phyloP scores from a whole-genome alignment of 768 basidiomycete species.

The Agaricus blazei region DNA sequence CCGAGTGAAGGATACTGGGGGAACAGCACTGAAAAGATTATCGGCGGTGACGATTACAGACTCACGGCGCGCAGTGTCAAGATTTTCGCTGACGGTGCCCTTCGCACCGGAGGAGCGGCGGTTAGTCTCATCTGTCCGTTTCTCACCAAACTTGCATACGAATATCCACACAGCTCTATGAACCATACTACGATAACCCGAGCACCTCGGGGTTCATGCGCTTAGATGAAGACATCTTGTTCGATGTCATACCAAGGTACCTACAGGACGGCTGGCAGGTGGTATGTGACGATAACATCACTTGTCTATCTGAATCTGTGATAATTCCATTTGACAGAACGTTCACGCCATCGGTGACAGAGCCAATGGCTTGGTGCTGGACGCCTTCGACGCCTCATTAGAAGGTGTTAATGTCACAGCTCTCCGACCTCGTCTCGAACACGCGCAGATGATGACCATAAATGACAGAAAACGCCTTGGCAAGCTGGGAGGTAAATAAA shows the following conservation, averaged over 20 bases:
- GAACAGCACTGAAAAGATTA: constrained; percentile 48
- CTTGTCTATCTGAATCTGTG: not conserved
- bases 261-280: constrained; percentile 87
- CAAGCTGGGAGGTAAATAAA: constrained; percentile 63
- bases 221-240: constrained; percentile 54
- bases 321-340: constrained; percentile 43
- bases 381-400: constrained; percentile 74
- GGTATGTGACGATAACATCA: constrained; percentile 38
- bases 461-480: constrained; percentile 75
- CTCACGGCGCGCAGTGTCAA: constrained; percentile 74
- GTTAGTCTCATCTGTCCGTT: constrained; percentile 32
- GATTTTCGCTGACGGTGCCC: constrained; percentile 76
- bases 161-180: constrained; percentile 48
- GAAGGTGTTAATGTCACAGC: constrained; percentile 56
- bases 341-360: constrained; percentile 86
- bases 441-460: constrained; percentile 83
- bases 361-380: constrained; percentile 78
- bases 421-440: constrained; percentile 78
- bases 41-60: constrained; percentile 54
- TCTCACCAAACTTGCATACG: not conserved
- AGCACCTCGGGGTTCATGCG: constrained; percentile 76
- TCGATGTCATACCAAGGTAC: constrained; percentile 61
- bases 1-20: constrained; percentile 72
- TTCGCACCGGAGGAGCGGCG: constrained; percentile 88
- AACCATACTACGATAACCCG: constrained; percentile 80